Conservation (phyloP, 2,329 filamentous ascomycete species). For the Pseudogymnoascus sp. region DNA sequence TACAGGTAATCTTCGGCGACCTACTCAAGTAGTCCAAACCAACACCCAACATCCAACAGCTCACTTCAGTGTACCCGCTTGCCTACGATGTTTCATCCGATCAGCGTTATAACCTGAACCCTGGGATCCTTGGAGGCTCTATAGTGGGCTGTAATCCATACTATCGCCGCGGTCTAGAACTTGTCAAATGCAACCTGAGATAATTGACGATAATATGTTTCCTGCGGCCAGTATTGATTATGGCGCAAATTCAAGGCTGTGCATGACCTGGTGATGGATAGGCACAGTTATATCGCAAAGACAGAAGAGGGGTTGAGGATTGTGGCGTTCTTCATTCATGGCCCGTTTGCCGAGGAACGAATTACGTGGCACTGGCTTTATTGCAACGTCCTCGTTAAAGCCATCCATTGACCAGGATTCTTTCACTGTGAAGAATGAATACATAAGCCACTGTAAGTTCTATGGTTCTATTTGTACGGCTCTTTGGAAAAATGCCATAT, state of each 20-base stretch:
- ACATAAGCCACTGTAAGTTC: background rate
- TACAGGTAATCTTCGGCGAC: background rate
- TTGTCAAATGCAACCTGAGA: background rate
- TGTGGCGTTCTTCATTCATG: background rate
- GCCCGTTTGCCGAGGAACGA: background rate
- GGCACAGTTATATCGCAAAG: background rate
- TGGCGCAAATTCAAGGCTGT: background rate
- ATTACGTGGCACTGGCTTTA: background rate
- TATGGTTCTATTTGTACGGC: background rate
- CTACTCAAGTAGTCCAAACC: too few relatives aligned
- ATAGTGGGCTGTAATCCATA: background rate
- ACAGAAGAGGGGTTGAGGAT: background rate
- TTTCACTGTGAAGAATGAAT: background rate
- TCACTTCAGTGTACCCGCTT: background rate
- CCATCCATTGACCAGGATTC: background rate
- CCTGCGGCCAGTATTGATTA: background rate
- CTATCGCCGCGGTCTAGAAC: background rate
- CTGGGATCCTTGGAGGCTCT: background rate
- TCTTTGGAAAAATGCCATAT: background rate
- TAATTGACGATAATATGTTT: background rate
- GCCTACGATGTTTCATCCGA: background rate
- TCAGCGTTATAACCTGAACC: background rate
- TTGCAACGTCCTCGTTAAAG: conserved; percentile 6
- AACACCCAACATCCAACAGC: background rate
- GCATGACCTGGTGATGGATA: background rate